phyloP scores from a whole-genome alignment of 768 basidiomycete species.

The Suillus tomentosus region DNA sequence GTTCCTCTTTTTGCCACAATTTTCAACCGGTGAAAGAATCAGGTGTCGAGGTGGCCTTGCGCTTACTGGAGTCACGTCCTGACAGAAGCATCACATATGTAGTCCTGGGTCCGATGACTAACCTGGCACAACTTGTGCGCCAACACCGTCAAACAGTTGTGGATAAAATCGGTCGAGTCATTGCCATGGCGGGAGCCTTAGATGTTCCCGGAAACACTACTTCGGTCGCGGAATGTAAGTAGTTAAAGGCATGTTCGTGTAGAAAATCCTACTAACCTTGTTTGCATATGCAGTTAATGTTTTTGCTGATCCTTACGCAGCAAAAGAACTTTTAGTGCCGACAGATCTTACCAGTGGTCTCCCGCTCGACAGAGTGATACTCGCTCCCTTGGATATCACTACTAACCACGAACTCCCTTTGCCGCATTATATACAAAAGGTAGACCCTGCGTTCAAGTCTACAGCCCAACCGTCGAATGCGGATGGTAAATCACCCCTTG shows the following conservation, averaged over 20 bases:
- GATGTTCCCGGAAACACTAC: conserved; percentile 89
- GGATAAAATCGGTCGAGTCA: conserved; percentile 66
- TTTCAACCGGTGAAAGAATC: conserved; percentile 48
- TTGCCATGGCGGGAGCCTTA: conserved; percentile 93
- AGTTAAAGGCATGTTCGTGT: conserved; percentile 4
- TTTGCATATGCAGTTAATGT: conserved; percentile 62
- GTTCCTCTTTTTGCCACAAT: conserved; percentile 39
- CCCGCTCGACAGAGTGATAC: conserved; percentile 65
- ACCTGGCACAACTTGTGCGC: conserved; percentile 68
- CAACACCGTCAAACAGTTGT: conserved; percentile 53
- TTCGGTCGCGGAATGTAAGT: conserved; percentile 81
- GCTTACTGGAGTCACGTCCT: conserved; percentile 54
- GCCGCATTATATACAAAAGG: conserved; percentile 50
- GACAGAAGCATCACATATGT: conserved; percentile 67
- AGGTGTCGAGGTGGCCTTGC: conserved; percentile 54
- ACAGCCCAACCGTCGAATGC: conserved; percentile 48
- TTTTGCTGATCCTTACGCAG: conserved; percentile 87
- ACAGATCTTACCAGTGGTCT: conserved; percentile 41
- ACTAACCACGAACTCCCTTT: conserved; percentile 80
- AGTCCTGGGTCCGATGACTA: conserved; percentile 77
- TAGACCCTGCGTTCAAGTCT: conserved; percentile 65
- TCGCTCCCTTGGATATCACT: conserved; percentile 83
- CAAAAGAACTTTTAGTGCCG: conserved; percentile 62
- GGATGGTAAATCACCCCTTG: conserved; percentile 56
- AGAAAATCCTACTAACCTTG: conserved; percentile 5